Percentiles rank a stretch among this genome's conserved stretches.
Conservation (phyloP, 1,284 basidiomycete species). For the Ganoderma leucocontextum region DNA sequence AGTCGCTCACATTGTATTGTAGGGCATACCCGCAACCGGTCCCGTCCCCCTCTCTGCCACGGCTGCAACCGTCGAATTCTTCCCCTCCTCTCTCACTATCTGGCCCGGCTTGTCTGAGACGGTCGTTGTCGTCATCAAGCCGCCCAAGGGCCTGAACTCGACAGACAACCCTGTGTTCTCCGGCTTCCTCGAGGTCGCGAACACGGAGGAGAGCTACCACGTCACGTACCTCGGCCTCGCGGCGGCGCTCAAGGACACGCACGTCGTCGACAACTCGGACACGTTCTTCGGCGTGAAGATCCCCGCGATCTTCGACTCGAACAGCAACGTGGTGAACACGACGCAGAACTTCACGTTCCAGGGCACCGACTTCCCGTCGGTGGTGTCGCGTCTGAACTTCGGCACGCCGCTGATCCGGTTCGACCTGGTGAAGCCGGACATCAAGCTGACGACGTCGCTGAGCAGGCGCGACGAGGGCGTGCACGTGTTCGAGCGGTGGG, state of each 20-base stretch:
- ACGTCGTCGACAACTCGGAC: constrained; percentile 59
- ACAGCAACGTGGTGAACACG: constrained; percentile 47
- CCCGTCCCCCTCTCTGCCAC: constrained; percentile 59
- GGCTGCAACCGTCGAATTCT: constrained; percentile 54
- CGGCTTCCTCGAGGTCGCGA: constrained; percentile 62
- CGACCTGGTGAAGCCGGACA: constrained; percentile 51
- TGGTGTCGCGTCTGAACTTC: constrained; percentile 58
- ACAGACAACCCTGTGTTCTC: constrained; percentile 65
- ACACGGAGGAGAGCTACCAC: constrained; percentile 51
- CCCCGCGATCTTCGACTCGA: constrained; percentile 52
- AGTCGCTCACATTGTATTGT: constrained; percentile 41
- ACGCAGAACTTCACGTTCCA: constrained; percentile 62
- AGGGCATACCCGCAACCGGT: constrained; percentile 46
- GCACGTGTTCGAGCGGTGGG: constrained; percentile 25
- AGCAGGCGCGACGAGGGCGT: constrained; percentile 35
- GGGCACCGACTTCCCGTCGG: constrained; percentile 51
- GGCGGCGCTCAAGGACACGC: constrained; percentile 55
- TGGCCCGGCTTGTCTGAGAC: constrained; percentile 42
- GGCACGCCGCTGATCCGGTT: constrained; percentile 60
- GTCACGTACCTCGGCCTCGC: constrained; percentile 61
- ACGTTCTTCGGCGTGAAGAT: constrained; percentile 52
- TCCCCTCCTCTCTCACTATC: constrained; percentile 43
- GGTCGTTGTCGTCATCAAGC: constrained; percentile 45
- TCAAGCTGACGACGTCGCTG: constrained; percentile 40
- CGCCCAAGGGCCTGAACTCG: constrained; percentile 55